These are phyloP conservation scores for Samsoniella hepiali DNA, from an alignment of 2,329 filamentous ascomycete genomes.

Conservation along the genomic window DNA sequence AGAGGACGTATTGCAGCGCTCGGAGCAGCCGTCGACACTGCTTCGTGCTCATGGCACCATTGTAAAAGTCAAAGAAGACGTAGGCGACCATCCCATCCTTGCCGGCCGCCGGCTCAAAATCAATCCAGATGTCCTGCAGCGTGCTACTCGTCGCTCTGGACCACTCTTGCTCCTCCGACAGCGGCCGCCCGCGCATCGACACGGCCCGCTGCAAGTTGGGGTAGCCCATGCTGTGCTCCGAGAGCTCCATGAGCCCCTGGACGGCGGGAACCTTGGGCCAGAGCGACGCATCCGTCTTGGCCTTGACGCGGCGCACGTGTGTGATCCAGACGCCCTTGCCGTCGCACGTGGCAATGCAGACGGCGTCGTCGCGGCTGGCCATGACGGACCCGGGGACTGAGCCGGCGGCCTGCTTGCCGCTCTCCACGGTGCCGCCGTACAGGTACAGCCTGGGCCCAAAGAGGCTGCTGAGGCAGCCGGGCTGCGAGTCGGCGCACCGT, in stretches of 20 bases:
- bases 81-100: conserved; percentile 32
- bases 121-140: conserved; percentile 40
- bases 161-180: conserved; percentile 27
- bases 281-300: conserved; percentile 34
- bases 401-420: conserved; percentile 21
- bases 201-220: conserved; percentile 24
- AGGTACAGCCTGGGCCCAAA: conserved; percentile 38
- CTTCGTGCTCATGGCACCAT: conserved; percentile 40
- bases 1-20: conserved; percentile 35
- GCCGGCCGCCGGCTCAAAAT: conserved; percentile 28
- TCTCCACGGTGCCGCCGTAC: conserved; percentile 41
- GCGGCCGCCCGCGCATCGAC: conserved; percentile 18
- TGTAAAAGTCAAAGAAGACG: conserved; percentile 43
- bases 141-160: conserved; percentile 28
- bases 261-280: conserved; percentile 42
- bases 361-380: conserved; percentile 34
- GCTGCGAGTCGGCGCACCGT: conserved; percentile 40
- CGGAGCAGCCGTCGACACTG: conserved; percentile 37
- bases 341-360: conserved; percentile 38
- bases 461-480: conserved; percentile 36
- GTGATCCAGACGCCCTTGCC: conserved; percentile 41
- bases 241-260: conserved; percentile 32
- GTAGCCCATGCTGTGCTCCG: conserved; percentile 25
- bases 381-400: conserved; percentile 29
- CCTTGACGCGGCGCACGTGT: conserved; percentile 37